Conservation (phyloP, 495 filamentous ascomycete species). For the Neurospora intermedia region DNA sequence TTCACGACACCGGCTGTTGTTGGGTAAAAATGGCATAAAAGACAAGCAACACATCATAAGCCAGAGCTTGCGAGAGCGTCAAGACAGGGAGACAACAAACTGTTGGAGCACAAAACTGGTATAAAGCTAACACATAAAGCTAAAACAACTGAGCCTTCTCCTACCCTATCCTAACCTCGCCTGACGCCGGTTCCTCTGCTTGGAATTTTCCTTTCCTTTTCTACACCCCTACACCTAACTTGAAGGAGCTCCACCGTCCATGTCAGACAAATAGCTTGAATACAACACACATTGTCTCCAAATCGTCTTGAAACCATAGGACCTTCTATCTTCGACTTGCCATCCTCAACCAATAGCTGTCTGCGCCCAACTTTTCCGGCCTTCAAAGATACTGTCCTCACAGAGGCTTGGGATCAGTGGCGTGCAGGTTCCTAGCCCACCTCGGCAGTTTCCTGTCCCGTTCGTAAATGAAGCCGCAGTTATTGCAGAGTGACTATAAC, state of each 20-base stretch:
- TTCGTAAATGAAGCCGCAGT: constrained; percentile 84
- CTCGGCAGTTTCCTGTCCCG: constrained; percentile 74
- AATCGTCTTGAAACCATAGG: too few species aligned
- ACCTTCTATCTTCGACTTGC: too few species aligned
- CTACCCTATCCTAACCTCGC: neutral
- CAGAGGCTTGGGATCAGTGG: constrained; percentile 24
- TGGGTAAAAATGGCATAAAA: neutral
- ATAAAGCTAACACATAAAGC: neutral
- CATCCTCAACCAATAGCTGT: too few species aligned
- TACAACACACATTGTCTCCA: neutral
- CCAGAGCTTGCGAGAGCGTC: neutral
- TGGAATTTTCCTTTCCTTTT: neutral
- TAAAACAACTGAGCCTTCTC: neutral
- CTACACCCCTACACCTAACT: neutral
- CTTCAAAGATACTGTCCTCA: neutral
- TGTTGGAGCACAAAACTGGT: neutral
- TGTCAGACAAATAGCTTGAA: neutral
- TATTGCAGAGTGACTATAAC: constrained; percentile 77
- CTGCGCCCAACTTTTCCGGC: neutral
- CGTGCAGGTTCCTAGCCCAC: constrained; percentile 71
- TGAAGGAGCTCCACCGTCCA: neutral
- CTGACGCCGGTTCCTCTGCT: neutral
- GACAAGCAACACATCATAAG: neutral
- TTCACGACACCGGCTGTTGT: too few species aligned
- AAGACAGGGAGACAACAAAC: neutral